Evolutionary conservation across 352 stramenopile species (phyloP).

Genomic region (Blastocystis sp.): DNA sequence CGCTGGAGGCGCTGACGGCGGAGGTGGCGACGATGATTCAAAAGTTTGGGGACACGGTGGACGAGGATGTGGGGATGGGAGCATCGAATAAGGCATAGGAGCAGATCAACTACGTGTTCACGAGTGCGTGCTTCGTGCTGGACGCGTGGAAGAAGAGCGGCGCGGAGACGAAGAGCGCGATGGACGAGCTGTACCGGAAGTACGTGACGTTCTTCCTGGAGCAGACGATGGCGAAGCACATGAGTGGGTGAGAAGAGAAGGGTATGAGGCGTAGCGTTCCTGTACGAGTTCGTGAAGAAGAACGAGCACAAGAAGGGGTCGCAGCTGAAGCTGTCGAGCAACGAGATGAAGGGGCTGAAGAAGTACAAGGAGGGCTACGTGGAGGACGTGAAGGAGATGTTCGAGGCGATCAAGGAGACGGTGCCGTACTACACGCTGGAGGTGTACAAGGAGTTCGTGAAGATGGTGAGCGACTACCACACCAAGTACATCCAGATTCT

Average conservation of each 20-base stretch:
- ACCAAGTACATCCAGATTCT: conserved; percentile 67
- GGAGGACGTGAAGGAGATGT: conserved; percentile 33
- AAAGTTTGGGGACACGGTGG: conserved; percentile 20
- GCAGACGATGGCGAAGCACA: conserved; percentile 19
- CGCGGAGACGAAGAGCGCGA: not conserved
- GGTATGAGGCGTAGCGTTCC: conserved; percentile 16
- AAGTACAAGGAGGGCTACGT: not conserved
- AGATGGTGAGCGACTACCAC: conserved; percentile 49
- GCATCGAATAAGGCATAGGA: not conserved
- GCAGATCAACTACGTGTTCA: conserved; percentile 6
- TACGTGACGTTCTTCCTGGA: conserved; percentile 15
- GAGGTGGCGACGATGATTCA: conserved; percentile 4
- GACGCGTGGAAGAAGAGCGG: conserved; percentile 1
- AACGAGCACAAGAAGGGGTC: conserved; percentile 66
- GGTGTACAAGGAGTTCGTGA: conserved; percentile 63
- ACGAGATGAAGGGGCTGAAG: conserved; percentile 46
- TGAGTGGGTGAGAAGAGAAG: not conserved
- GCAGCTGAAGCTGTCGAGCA: conserved; percentile 57
- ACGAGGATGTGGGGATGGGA: not conserved
- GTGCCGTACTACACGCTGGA: conserved; percentile 28
- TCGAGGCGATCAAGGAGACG: not conserved
- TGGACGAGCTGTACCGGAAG: conserved; percentile 24
- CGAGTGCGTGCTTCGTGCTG: conserved; percentile 40
- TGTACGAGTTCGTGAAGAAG: conserved; percentile 62
- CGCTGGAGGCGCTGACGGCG: not conserved